These are phyloP conservation scores for Solanum hybrid DNA, from an alignment of 305 asterid species.

Conservation along the genomic window DNA sequence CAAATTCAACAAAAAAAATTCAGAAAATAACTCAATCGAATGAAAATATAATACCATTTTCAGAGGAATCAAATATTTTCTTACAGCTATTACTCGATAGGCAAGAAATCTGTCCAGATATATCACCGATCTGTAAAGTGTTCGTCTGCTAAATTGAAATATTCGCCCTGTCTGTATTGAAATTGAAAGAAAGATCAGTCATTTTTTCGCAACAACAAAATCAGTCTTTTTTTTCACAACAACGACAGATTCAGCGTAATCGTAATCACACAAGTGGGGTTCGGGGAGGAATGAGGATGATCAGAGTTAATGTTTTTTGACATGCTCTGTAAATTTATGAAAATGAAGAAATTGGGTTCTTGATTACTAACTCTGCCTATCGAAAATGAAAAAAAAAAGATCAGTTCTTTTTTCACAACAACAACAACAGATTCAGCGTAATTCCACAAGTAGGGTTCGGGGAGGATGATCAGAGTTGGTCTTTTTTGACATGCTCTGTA, in stretches of 20 bases:
- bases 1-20: neutral
- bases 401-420: neutral
- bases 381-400: neutral
- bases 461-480: too few relatives aligned
- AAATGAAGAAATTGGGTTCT: neutral
- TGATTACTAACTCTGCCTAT: neutral
- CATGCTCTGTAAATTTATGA: neutral
- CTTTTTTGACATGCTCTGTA: too few relatives aligned
- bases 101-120: conserved; percentile 42
- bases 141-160: conserved; percentile 26
- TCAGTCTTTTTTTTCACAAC: neutral
- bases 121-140: conserved; percentile 32
- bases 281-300: neutral
- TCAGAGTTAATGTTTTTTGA: neutral
- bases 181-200: neutral
- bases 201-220: neutral
- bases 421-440: neutral
- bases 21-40: neutral
- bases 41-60: neutral
- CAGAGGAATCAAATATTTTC: neutral
- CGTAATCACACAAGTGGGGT: neutral
- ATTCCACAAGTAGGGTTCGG: neutral
- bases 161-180: conserved; percentile 2
- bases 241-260: neutral
- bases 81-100: conserved; percentile 28